A percentile compares a stretch with the other conserved stretches of the same genome.
phyloP scores from a whole-genome alignment of 1,284 basidiomycete genomes.

The Ganoderma sinense region DNA sequence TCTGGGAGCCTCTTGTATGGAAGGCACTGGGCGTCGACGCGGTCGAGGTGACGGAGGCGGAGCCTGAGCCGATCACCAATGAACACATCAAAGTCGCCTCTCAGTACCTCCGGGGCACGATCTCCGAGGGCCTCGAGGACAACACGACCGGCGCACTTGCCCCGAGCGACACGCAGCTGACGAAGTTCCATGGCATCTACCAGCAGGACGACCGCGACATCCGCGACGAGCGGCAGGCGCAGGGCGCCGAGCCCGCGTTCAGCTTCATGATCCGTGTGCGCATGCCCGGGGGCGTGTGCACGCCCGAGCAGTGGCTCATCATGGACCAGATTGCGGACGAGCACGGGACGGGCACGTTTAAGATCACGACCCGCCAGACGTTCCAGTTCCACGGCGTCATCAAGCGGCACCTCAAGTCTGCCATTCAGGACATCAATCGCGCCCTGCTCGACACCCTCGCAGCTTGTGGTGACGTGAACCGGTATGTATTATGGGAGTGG shows the following conservation, averaged over 20 bases:
- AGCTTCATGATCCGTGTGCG: conserved; percentile 99
- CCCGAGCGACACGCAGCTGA: conserved; percentile 91
- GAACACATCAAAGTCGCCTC: conserved; percentile 99
- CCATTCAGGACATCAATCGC: conserved; percentile 97
- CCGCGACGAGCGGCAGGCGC: conserved; percentile 92
- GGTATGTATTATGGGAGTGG: conserved; percentile 53
- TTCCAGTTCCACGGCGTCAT: conserved; percentile 99
- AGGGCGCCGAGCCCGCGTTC: conserved; percentile 96
- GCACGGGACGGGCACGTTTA: conserved; percentile 94
- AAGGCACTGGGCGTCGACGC: conserved; percentile 93
- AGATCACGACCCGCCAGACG: conserved; percentile 98
- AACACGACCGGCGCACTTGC: conserved; percentile 89
- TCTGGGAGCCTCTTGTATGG: conserved; percentile 95
- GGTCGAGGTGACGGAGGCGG: conserved; percentile 90
- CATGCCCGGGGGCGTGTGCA: conserved; percentile 95
- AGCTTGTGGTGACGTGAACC: conserved; percentile 98
- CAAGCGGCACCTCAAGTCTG: conserved; percentile 95
- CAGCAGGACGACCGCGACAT: conserved; percentile 99
- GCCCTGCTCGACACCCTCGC: conserved; percentile 95
- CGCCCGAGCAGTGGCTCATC: conserved; percentile 91
- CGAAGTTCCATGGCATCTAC: conserved; percentile 99
- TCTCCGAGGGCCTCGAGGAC: conserved; percentile 91
- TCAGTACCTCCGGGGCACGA: conserved; percentile 94
- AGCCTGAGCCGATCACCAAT: conserved; percentile 98
- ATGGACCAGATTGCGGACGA: conserved; percentile 97